Conservation (phyloP, 257 asterid species). For the Rauvolfia tetraphylla region DNA sequence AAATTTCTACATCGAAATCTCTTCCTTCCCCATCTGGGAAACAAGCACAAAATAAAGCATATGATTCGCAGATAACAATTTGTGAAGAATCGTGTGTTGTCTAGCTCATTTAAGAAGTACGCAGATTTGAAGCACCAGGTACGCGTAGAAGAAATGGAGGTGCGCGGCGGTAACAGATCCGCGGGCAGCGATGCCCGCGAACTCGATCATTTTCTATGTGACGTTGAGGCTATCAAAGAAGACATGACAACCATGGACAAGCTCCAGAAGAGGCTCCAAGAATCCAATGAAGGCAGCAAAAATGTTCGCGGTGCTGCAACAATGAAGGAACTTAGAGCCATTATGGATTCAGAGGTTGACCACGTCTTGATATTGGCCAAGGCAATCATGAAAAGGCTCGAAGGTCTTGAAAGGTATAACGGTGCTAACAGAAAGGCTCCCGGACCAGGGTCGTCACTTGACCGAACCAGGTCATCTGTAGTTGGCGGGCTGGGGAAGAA, state of each 20-base stretch:
- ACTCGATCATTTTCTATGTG: constrained; percentile 30
- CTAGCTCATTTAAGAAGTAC: constrained; percentile 22
- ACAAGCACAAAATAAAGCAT: not conserved
- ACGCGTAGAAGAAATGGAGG: constrained; percentile 15
- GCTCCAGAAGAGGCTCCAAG: constrained; percentile 22
- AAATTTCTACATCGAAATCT: not conserved
- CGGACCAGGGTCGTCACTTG: constrained; percentile 27
- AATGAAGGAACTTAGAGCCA: constrained; percentile 28
- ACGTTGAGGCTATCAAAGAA: constrained; percentile 33
- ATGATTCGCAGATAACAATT: not conserved
- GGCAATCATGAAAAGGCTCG: constrained; percentile 27
- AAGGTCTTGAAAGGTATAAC: constrained; percentile 9
- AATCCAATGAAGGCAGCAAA: constrained; percentile 29
- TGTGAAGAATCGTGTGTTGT: constrained; percentile 1
- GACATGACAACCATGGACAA: constrained; percentile 31
- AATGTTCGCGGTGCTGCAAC: constrained; percentile 19
- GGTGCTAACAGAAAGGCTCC: constrained; percentile 16
- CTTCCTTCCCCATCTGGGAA: not conserved
- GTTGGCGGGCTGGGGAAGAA: constrained; percentile 35
- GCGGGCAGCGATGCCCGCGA: constrained; percentile 19
- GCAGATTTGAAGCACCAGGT: constrained; percentile 23
- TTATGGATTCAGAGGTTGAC: constrained; percentile 34
- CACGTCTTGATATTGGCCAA: constrained; percentile 30
- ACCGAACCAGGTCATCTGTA: constrained; percentile 30
- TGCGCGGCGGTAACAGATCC: not conserved